A percentile compares a stretch with the other conserved stretches of the same genome.
Evolutionary conservation across 345 rosid genomes (phyloP).

Genomic region (Kernera saxatilis): DNA sequence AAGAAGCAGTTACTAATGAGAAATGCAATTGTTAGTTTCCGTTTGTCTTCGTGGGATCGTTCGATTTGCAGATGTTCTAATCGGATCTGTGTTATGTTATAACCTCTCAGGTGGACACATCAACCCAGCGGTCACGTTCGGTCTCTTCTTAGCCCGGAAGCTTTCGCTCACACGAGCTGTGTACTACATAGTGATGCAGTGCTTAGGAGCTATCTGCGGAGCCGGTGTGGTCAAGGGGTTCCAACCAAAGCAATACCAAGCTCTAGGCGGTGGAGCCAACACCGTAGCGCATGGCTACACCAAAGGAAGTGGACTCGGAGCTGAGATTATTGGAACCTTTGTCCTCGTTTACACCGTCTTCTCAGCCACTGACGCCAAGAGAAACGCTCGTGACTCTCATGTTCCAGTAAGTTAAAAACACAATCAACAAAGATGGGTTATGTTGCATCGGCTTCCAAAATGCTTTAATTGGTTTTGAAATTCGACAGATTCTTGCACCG

Average conservation of each 20-base stretch:
- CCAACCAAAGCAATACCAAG: conserved; percentile 32
- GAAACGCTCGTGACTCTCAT: conserved; percentile 54
- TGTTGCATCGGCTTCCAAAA: neutral
- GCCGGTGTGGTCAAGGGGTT: conserved; percentile 53
- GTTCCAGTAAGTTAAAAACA: conserved; percentile 36
- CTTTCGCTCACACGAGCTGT: conserved; percentile 36
- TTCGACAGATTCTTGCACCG: conserved; percentile 38
- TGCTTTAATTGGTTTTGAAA: neutral
- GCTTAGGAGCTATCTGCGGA: conserved; percentile 44
- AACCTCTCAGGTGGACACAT: conserved; percentile 40
- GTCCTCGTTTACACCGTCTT: conserved; percentile 45
- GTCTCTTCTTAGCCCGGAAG: conserved; percentile 34
- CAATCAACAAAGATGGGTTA: neutral
- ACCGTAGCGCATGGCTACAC: conserved; percentile 41
- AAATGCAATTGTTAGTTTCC: neutral
- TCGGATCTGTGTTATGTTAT: neutral
- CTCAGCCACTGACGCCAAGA: conserved; percentile 50
- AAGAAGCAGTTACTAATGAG: neutral
- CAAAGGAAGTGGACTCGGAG: conserved; percentile 45
- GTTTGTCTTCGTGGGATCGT: neutral
- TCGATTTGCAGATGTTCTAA: neutral
- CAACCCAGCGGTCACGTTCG: conserved; percentile 40
- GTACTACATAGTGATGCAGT: conserved; percentile 42
- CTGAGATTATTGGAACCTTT: conserved; percentile 46
- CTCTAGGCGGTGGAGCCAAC: conserved; percentile 47